Conservation (phyloP, 768 basidiomycete genomes). For the Lentinula boryana region DNA sequence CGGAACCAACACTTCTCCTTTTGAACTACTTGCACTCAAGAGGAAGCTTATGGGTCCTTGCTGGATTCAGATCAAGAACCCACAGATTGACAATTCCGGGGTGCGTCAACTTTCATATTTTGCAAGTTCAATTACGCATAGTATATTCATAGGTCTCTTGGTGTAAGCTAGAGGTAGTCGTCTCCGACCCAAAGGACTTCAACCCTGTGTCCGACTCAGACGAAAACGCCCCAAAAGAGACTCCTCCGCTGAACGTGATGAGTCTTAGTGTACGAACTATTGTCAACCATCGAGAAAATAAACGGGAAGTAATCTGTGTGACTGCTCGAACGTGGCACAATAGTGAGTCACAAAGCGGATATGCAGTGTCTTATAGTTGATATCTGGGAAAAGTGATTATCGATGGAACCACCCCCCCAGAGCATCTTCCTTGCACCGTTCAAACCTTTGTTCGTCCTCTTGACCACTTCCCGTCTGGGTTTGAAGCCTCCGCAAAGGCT, state of each 20-base stretch:
- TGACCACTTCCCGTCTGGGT: conserved; percentile 78
- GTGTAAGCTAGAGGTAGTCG: conserved; percentile 90
- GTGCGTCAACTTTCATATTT: conserved; percentile 37
- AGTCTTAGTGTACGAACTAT: conserved; percentile 85
- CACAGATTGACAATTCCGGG: conserved; percentile 69
- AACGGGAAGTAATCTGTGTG: conserved; percentile 86
- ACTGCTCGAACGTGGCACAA: conserved; percentile 80
- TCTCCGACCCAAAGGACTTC: conserved; percentile 82
- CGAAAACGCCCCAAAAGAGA: conserved; percentile 61
- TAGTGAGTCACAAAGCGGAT: conserved; percentile 20
- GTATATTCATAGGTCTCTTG: conserved; percentile 68
- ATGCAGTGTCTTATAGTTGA: not conserved
- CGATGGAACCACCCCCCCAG: conserved; percentile 89
- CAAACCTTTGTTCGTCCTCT: conserved; percentile 90
- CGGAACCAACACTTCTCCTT: conserved; percentile 88
- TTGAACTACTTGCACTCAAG: conserved; percentile 90
- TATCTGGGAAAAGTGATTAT: conserved; percentile 54
- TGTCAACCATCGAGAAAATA: conserved; percentile 91
- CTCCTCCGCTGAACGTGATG: conserved; percentile 87
- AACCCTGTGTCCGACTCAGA: conserved; percentile 78
- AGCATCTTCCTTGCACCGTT: conserved; percentile 73
- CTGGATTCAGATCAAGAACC: conserved; percentile 85
- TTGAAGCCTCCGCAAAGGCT: conserved; percentile 62
- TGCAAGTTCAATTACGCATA: not conserved
- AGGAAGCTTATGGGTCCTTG: conserved; percentile 99